A percentile compares a stretch with the other conserved stretches of the same genome.
These are phyloP conservation scores for Ceraceosorus bombacis DNA, from an alignment of 1,284 basidiomycete species.

Conservation along the genomic window DNA sequence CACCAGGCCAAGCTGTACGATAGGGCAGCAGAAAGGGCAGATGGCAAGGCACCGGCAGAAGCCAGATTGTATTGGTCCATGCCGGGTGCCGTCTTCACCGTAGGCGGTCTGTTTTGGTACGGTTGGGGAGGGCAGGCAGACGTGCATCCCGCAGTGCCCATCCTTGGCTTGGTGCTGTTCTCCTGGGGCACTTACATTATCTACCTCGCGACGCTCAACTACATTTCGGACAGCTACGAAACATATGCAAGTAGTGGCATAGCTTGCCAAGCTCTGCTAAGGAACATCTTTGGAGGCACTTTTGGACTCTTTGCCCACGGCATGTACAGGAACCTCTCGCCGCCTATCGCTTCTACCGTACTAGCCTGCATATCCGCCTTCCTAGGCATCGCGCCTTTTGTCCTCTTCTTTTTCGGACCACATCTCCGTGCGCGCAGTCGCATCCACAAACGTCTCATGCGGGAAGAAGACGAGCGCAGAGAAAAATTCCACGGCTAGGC, in stretches of 20 bases:
- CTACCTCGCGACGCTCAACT: slow-evolving; percentile 8
- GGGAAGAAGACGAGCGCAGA: no score
- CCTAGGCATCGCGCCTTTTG: slow-evolving; percentile 12
- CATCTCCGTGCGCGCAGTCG: not conserved
- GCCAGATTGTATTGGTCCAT: slow-evolving; percentile 1
- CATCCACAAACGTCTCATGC: no score
- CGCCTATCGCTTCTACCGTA: slow-evolving; percentile 5
- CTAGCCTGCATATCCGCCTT: slow-evolving; percentile 4
- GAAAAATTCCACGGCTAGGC: no score
- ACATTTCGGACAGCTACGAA: slow-evolving; percentile 10
- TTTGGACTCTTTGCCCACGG: not conserved
- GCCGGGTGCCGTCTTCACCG: slow-evolving; percentile 2
- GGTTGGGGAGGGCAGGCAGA: slow-evolving; percentile 7
- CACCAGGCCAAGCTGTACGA: not conserved
- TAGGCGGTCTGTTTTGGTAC: slow-evolving; percentile 5
- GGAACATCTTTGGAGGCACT: slow-evolving; percentile 4
- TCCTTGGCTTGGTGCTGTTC: slow-evolving; percentile 9
- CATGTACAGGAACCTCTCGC: slow-evolving; percentile 5
- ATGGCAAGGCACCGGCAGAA: not conserved
- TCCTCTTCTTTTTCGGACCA: slow-evolving; percentile 5
- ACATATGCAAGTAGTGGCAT: slow-evolving; percentile 7
- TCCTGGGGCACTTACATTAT: slow-evolving; percentile 7
- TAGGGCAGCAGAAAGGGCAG: not conserved
- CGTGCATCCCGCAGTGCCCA: slow-evolving; percentile 3
- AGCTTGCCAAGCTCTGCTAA: slow-evolving; percentile 9